Evolutionary conservation across 2,329 filamentous ascomycete species (phyloP), one percentile per base, ranked within the genome.

Genomic region (Massarina eburnea): DNA sequence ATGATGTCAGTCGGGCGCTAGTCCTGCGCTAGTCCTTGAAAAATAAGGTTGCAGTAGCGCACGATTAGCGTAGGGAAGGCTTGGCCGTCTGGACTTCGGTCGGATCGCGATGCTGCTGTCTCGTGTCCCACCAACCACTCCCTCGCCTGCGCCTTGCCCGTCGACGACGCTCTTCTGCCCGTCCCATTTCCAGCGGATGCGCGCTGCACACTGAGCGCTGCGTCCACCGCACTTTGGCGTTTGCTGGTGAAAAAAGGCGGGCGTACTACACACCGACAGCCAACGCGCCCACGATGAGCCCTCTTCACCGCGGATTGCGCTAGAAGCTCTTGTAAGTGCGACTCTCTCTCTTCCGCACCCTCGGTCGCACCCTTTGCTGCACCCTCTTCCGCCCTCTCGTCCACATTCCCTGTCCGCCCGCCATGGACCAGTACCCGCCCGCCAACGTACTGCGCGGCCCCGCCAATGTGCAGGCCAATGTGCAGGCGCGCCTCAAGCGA

Each of bases 41-140:
- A 48, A 47, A 45, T 56, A 60, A 57, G 50, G 57, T 55, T 58
- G 55, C 53, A 50, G 54, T 62, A 59, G 59, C 52, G 43, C 34
- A 35, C 40, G 49, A 48, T 29, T 34, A 37, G 26, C 7, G 4
- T 30, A n/a, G n/a, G n/a, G n/a, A 43, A 37, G 39, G 39, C 39
- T 40, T 40, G 18, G 38, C 38, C 34, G 41, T 43, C 45, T 40
- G 44, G 49, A 35, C 38, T 41, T 21, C 34, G 32, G 44, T 48
- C 46, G 52, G 58, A 61, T 56, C 53, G 53, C 61, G 48, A 41
- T 47, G 37, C 41, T 47, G 49, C 41, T 46, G 54, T 55, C 51
- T 58, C 53, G 48, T 51, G 57, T 52, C 39, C 44, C 43, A 39
- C 37, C 33, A 34, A 38, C 47, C 29, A 24, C 41, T 33, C 46